Percentiles rank a stretch among this genome's conserved stretches.
Conservation (phyloP, 257 asterid species). For the Leonotis leonurus region DNA sequence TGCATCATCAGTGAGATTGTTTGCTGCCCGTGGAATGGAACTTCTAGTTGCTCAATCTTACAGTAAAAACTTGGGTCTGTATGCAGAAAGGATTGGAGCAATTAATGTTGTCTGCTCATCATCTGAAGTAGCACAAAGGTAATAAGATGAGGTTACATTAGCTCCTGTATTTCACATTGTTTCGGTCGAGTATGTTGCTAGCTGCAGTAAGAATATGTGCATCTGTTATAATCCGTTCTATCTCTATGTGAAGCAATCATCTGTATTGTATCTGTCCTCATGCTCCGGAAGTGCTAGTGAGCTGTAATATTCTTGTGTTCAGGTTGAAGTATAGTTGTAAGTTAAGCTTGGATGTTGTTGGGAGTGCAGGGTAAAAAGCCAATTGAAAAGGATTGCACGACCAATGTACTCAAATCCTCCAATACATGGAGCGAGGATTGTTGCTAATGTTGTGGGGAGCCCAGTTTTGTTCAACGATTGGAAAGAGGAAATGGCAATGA, state of each 20-base stretch:
- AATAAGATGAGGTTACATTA: conserved; percentile 4
- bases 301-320: too few species aligned
- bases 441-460: conserved; percentile 81
- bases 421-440: conserved; percentile 88
- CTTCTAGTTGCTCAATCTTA: conserved; percentile 90
- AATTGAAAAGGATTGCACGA: conserved; percentile 84
- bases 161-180: neutral
- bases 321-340: neutral
- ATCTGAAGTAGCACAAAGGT: conserved; percentile 78
- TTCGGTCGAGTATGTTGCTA: neutral
- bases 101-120: conserved; percentile 83
- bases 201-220: neutral
- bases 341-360: conserved; percentile 9
- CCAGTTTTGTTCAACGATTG: conserved; percentile 72
- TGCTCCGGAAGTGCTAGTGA: neutral
- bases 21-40: conserved; percentile 94
- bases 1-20: conserved; percentile 87
- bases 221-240: too few species aligned
- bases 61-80: conserved; percentile 90
- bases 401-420: conserved; percentile 99
- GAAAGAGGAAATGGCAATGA: conserved; percentile 88
- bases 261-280: neutral
- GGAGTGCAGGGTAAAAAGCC: conserved; percentile 80
- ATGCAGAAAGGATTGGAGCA: conserved; percentile 96
- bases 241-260: neutral